Evolutionary conservation across 805 yeast species (phyloP).

Genomic region (Candida tibetensis): DNA sequence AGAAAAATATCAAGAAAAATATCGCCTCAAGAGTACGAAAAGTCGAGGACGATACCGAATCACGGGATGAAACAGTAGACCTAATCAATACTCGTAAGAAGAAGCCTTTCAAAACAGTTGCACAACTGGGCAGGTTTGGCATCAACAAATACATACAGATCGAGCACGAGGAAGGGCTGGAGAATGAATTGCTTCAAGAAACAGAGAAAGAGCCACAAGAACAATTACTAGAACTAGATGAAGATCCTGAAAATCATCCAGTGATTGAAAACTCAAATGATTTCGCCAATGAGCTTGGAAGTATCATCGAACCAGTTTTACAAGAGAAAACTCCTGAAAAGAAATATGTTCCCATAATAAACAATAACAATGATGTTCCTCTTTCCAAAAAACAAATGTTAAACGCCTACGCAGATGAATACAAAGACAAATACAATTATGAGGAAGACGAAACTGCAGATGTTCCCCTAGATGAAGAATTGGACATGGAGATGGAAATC

Average conservation of each 20-base stretch:
- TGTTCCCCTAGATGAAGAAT: slow-evolving; percentile 4
- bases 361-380: slow-evolving; percentile 1
- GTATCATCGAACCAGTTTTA: not conserved
- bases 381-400: slow-evolving; percentile 7
- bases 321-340: not conserved
- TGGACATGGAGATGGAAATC: not conserved
- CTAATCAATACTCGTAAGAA: not conserved
- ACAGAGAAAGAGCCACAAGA: not conserved
- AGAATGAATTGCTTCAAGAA: not conserved
- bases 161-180: slow-evolving; percentile 1
- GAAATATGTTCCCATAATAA: slow-evolving; percentile 7
- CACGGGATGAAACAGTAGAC: not conserved
- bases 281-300: not conserved
- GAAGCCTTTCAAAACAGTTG: not conserved
- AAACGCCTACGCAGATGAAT: slow-evolving; percentile 9
- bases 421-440: slow-evolving; percentile 12
- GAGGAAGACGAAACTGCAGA: slow-evolving; percentile 10
- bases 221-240: slow-evolving; percentile 4
- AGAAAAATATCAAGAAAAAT: slow-evolving; percentile 10
- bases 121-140: not conserved
- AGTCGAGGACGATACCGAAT: not conserved
- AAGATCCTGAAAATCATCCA: slow-evolving; percentile 11
- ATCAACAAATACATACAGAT: not conserved
- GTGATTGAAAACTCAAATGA: slow-evolving; percentile 14
- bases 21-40: not conserved